These are phyloP conservation scores for Phellinidium pouzarii DNA, from an alignment of 1,284 basidiomycete genomes.

Conservation along the genomic window DNA sequence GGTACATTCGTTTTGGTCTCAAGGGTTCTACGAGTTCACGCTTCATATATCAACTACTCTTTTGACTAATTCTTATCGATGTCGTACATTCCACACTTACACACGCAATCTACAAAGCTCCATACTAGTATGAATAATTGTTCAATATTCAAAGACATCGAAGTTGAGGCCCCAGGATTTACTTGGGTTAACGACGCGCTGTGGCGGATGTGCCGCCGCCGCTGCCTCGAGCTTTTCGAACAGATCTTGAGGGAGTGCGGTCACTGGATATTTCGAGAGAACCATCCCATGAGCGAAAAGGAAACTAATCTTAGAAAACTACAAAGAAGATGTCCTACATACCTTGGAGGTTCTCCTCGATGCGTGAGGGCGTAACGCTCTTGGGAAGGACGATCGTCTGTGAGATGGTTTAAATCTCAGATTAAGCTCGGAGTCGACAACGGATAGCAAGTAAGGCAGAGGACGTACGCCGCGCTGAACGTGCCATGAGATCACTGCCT, in stretches of 20 bases:
- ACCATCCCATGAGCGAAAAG: neutral
- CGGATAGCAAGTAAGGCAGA: neutral
- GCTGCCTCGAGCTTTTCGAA: conserved; percentile 57
- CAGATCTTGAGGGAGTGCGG: conserved; percentile 43
- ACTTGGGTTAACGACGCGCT: conserved; percentile 57
- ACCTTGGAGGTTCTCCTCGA: conserved; percentile 67
- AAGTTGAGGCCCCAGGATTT: conserved; percentile 52
- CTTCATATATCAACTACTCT: no score
- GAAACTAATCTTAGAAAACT: no score
- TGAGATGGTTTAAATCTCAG: neutral
- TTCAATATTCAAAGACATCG: conserved; percentile 52
- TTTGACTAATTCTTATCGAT: no score
- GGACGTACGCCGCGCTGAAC: conserved; percentile 64
- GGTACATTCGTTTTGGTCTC: no score
- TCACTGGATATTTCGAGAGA: conserved; percentile 34
- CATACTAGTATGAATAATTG: neutral
- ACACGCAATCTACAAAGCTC: neutral
- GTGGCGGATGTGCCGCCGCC: conserved; percentile 44
- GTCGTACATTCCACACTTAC: neutral
- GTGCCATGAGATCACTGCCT: conserved; percentile 75
- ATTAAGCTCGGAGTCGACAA: neutral
- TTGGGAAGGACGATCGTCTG: conserved; percentile 71
- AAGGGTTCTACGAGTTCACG: no score
- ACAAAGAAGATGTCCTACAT: conserved; percentile 22
- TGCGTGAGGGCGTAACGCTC: conserved; percentile 66